phyloP scores from a whole-genome alignment of 192 early-diverging fungal species.

The Linnemannia zychae region DNA sequence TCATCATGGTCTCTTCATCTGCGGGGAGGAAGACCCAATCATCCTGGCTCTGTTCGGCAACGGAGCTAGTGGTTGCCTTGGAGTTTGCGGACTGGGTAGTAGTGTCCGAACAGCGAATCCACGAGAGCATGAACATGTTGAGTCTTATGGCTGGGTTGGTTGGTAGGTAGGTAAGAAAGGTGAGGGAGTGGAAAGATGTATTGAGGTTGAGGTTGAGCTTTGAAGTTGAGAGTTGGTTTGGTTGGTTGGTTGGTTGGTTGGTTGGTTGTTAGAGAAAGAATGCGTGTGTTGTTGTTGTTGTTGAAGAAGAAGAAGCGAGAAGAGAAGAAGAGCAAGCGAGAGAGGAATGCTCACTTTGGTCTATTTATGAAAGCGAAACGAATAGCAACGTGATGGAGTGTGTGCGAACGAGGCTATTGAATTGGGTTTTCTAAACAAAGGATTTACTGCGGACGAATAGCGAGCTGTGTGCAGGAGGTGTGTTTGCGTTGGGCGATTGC shows the following conservation, averaged over 20 bases:
- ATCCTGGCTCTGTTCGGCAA: slow-evolving; percentile 17
- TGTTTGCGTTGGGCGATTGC: slow-evolving; percentile 5
- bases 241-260: neutral
- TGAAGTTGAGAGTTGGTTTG: too few species aligned
- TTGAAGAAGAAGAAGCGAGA: neutral
- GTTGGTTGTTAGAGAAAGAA: neutral
- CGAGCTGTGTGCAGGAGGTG: slow-evolving; percentile 4
- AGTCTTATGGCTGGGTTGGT: neutral
- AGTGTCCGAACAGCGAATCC: slow-evolving; percentile 49
- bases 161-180: neutral
- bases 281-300: neutral
- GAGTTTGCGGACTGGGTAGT: slow-evolving; percentile 11
- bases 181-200: too few species aligned
- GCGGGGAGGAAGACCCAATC: slow-evolving; percentile 51
- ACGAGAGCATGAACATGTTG: slow-evolving; percentile 23
- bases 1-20: slow-evolving; percentile 41
- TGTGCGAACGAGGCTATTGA: neutral
- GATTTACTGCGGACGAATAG: slow-evolving; percentile 3
- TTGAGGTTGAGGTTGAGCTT: too few species aligned
- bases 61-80: neutral
- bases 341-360: neutral
- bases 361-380: slow-evolving; percentile 1
- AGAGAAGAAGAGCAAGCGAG: too few species aligned
- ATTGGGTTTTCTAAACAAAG: neutral
- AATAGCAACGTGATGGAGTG: neutral